Conservation (phyloP, 352 stramenopile species). For the Pythium sukuiense region DNA sequence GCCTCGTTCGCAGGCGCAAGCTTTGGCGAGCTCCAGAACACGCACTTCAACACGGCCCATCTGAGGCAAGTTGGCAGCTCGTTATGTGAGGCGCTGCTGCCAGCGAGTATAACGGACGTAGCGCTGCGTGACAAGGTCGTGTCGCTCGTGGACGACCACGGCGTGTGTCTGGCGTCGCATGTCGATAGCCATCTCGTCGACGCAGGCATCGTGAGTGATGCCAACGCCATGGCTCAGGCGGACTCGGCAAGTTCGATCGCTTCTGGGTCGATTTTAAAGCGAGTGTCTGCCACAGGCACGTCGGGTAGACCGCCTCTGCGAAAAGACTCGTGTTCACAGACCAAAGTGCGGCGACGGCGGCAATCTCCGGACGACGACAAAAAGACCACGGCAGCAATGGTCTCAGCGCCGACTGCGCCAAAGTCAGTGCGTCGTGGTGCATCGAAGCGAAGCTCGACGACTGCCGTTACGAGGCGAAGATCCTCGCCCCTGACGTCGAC, state of each 20-base stretch:
- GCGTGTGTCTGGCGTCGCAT: conserved; percentile 32
- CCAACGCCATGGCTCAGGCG: not conserved
- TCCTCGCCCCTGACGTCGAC: conserved; percentile 13
- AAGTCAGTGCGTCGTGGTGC: not conserved
- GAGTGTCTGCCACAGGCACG: not conserved
- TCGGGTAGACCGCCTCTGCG: conserved; percentile 33
- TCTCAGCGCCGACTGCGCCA: not conserved
- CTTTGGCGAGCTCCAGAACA: conserved; percentile 56
- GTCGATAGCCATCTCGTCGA: conserved; percentile 46
- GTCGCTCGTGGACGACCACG: conserved; percentile 35
- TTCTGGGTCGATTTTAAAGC: not conserved
- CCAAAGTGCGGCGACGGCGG: conserved; percentile 8
- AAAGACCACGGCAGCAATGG: not conserved
- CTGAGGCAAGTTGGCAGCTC: conserved; percentile 46
- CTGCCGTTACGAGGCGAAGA: conserved; percentile 19
- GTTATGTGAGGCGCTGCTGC: conserved; percentile 52
- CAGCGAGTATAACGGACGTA: conserved; percentile 39
- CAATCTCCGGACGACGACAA: conserved; percentile 12
- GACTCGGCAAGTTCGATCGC: not conserved
- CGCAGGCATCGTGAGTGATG: conserved; percentile 27
- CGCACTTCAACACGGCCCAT: conserved; percentile 72
- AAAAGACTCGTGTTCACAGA: conserved; percentile 12
- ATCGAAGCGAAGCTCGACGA: not conserved
- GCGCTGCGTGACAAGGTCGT: conserved; percentile 35
- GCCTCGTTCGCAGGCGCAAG: conserved; percentile 85